Evolutionary conservation across 1,139 yeast genomes (phyloP).

Genomic region (Yamadazyma siamensis): DNA sequence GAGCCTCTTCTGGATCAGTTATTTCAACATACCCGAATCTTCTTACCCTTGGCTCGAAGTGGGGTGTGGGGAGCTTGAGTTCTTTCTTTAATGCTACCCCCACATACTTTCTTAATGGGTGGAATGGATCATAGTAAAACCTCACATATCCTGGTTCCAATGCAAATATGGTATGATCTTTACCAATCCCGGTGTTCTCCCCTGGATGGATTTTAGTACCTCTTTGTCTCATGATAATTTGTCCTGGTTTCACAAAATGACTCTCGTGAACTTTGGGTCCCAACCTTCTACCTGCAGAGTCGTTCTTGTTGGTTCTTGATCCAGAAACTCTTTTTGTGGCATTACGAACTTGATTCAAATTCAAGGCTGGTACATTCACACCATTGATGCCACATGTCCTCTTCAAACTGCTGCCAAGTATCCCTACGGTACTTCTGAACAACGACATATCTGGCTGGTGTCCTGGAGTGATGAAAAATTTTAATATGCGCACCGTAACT

Average conservation of each 20-base stretch:
- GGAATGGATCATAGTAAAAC: conserved; percentile 94
- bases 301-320: conserved; percentile 87
- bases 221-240: conserved; percentile 89
- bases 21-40: conserved; percentile 74
- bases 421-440: conserved; percentile 3
- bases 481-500: too few relatives aligned
- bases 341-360: conserved; percentile 63
- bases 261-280: conserved; percentile 89
- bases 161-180: conserved; percentile 91
- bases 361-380: neutral
- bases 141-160: conserved; percentile 90
- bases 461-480: conserved; percentile 4
- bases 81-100: conserved; percentile 78
- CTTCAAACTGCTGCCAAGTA: conserved; percentile 2
- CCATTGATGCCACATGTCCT: neutral
- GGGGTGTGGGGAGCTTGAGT: conserved; percentile 75
- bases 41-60: conserved; percentile 81
- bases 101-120: conserved; percentile 85
- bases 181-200: conserved; percentile 85
- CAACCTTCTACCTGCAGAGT: conserved; percentile 91
- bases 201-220: conserved; percentile 98
- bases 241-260: conserved; percentile 67
- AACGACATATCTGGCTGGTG: conserved; percentile 3
- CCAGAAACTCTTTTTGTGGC: conserved; percentile 96
- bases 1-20: conserved; percentile 47